These are phyloP conservation scores for Gymnopilus junonius DNA, from an alignment of 768 basidiomycete species.

Conservation along the genomic window DNA sequence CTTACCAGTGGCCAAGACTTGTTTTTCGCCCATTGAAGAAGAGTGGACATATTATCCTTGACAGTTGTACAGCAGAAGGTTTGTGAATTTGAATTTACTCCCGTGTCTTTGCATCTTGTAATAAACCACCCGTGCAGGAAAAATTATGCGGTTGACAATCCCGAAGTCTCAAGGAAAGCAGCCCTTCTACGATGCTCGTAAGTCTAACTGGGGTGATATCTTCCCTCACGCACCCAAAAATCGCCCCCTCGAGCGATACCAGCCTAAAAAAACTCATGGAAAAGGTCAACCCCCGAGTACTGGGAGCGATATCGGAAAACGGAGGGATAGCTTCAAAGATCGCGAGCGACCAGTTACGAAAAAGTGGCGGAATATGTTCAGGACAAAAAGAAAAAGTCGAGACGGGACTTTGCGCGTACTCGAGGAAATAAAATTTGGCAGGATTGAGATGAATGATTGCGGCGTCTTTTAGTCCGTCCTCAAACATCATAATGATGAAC, in stretches of 20 bases:
- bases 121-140: conserved; percentile 58
- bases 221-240: conserved; percentile 93
- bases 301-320: conserved; percentile 64
- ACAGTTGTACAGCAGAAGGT: conserved; percentile 88
- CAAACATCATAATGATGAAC: neutral
- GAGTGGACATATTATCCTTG: conserved; percentile 90
- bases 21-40: conserved; percentile 92
- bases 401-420: conserved; percentile 33
- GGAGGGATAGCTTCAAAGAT: conserved; percentile 29
- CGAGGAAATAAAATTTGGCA: conserved; percentile 31
- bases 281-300: conserved; percentile 26
- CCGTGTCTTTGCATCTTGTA: neutral
- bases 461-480: neutral
- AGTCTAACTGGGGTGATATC: conserved; percentile 91
- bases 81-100: conserved; percentile 17
- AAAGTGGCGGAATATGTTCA: conserved; percentile 28
- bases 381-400: conserved; percentile 30
- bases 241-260: conserved; percentile 64
- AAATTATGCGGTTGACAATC: conserved; percentile 90
- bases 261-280: conserved; percentile 36
- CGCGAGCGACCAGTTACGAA: conserved; percentile 25
- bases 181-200: conserved; percentile 92
- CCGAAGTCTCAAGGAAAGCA: conserved; percentile 97
- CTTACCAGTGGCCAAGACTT: conserved; percentile 89
- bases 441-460: conserved; percentile 2